phyloP scores from a whole-genome alignment of 805 yeast species.

The Jamesozyma spencerorum region DNA sequence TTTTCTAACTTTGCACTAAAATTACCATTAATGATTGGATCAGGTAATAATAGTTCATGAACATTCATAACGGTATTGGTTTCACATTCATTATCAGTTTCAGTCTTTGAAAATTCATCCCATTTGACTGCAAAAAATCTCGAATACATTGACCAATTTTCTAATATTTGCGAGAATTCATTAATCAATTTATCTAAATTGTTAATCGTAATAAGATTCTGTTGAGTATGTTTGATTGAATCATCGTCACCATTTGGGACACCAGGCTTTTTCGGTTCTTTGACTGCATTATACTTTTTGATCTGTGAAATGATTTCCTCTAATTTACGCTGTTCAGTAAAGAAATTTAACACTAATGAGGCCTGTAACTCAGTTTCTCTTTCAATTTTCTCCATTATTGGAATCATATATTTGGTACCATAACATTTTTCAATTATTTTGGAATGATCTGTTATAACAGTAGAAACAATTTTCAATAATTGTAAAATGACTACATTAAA shows the following conservation, averaged over 20 bases:
- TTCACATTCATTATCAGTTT: not conserved
- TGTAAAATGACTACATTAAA: slow-evolving; percentile 41
- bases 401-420: slow-evolving; percentile 50
- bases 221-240: slow-evolving; percentile 25
- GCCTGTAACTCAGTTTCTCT: slow-evolving; percentile 89
- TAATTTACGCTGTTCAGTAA: slow-evolving; percentile 34
- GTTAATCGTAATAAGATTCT: not conserved
- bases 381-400: slow-evolving; percentile 67
- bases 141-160: slow-evolving; percentile 77
- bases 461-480: slow-evolving; percentile 74
- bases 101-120: slow-evolving; percentile 34
- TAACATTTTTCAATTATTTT: slow-evolving; percentile 68
- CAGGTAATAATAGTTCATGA: slow-evolving; percentile 13
- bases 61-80: not conserved
- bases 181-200: slow-evolving; percentile 32
- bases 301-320: slow-evolving; percentile 41
- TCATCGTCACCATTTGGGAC: slow-evolving; percentile 19
- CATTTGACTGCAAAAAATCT: slow-evolving; percentile 65
- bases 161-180: slow-evolving; percentile 69
- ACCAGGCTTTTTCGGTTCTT: not conserved
- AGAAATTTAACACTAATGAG: slow-evolving; percentile 51
- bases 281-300: not conserved
- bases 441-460: slow-evolving; percentile 78
- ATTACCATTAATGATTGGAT: slow-evolving; percentile 21
- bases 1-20: slow-evolving; percentile 19